Evolutionary conservation across 176 grass and related monocot genomes (phyloP), one percentile per base, ranked within the genome.

Genomic region (Rhynchospora tenuis): DNA sequence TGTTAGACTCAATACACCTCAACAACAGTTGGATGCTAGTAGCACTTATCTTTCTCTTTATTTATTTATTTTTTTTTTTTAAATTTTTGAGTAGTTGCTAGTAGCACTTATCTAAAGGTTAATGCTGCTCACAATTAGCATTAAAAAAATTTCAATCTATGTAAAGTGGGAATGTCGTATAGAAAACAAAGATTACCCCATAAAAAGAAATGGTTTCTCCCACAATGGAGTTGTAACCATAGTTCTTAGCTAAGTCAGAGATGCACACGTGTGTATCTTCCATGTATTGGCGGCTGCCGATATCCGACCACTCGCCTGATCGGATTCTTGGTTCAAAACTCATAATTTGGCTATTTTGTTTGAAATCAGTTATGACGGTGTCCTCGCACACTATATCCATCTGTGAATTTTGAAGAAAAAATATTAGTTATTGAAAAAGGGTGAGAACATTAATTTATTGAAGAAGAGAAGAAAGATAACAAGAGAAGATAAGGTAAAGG

Each of bases 231-330:
- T 83, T 63, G 57, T 29, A 83, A 15, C 89, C 89, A 71, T 91
- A 99, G n/a, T 88, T 99, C 81, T 93, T 92, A 17, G 96, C 91
- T 81, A 99, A 77, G 75, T 99, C 87, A 19, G 91, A 90, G 79
- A 99, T 99, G 88, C 96, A 99, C 15, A 99, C 88, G 78, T 99
- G 96, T 0, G 93, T 85, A 85, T 99, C 96, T 89, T 99, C 93
- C 96, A 99, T 99, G 85, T 88, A 33, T 9, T 83, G 42, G 1
- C 96, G 96, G 27, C 64, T 43, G 59, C 96, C 96, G 50, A 99
- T 95, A 86, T 99, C 80, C 14, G 91, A 93, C 88, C 93, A 99
- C 3, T 99, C 96, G 23, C 96, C 96, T 54, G 93, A 93, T 0
- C 96, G 86, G n/a, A 93, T 80, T 66, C 19, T 65, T 2, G 96